A percentile compares a stretch with the other conserved stretches of the same genome.
phyloP scores from a whole-genome alignment of 495 filamentous ascomycete genomes.

The Annulohypoxylon bovei region DNA sequence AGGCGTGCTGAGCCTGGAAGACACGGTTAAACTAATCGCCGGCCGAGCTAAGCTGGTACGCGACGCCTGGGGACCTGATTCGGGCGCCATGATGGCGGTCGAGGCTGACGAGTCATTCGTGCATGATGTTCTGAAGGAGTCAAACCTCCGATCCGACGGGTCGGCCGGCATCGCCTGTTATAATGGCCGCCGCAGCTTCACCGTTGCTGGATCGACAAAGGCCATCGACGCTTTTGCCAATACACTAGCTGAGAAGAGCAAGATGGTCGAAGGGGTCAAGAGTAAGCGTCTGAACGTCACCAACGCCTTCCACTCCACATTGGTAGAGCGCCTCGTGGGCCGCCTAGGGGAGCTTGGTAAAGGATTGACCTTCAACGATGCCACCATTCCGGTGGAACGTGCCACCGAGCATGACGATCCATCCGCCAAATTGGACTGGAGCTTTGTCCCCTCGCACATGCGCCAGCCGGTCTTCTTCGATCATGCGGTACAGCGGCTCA shows the following conservation, averaged over 20 bases:
- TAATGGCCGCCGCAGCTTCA: conserved; percentile 60
- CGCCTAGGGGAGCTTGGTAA: conserved; percentile 43
- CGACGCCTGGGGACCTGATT: conserved; percentile 51
- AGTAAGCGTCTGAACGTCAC: conserved; percentile 55
- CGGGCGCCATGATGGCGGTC: conserved; percentile 59
- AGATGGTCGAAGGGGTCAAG: neutral
- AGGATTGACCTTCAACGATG: conserved; percentile 39
- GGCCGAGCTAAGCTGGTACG: conserved; percentile 53
- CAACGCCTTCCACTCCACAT: conserved; percentile 62
- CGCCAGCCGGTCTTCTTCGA: conserved; percentile 62
- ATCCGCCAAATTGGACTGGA: conserved; percentile 21
- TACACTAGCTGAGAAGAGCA: neutral
- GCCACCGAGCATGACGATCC: conserved; percentile 20
- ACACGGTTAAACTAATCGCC: conserved; percentile 53
- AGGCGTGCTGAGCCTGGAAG: conserved; percentile 47
- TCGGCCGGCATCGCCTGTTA: conserved; percentile 59
- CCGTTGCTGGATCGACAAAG: conserved; percentile 52
- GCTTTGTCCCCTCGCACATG: conserved; percentile 55
- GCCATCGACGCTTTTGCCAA: conserved; percentile 44
- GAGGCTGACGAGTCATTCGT: conserved; percentile 47
- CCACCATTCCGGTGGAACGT: conserved; percentile 33
- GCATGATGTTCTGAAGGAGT: conserved; percentile 34
- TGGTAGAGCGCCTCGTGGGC: conserved; percentile 53
- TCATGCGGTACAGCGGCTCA: conserved; percentile 58
- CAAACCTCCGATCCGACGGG: conserved; percentile 14